phyloP scores from a whole-genome alignment of 495 filamentous ascomycete species.

The Aspergillus biplanus region DNA sequence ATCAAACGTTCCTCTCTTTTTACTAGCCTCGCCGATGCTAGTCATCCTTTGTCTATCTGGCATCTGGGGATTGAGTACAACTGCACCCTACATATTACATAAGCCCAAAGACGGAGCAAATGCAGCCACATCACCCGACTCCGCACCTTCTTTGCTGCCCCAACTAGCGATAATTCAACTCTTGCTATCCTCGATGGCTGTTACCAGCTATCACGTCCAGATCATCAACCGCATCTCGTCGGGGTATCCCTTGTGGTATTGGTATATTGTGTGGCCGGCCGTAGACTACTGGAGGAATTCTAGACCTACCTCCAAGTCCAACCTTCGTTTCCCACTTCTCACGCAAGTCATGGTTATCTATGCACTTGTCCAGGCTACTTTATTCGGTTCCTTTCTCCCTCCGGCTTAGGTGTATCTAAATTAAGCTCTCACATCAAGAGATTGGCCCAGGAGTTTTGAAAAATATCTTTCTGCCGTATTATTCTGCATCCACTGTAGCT shows the following conservation, averaged over 20 bases:
- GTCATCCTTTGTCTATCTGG: constrained; percentile 66
- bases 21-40: constrained; percentile 80
- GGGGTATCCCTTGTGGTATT: constrained; percentile 88
- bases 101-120: constrained; percentile 17
- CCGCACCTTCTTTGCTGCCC: constrained; percentile 54
- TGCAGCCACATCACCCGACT: constrained; percentile 28
- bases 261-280: constrained; percentile 63
- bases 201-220: constrained; percentile 87
- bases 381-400: constrained; percentile 93
- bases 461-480: neutral
- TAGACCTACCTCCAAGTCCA: constrained; percentile 25
- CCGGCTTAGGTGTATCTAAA: constrained; percentile 61
- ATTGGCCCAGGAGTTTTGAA: neutral
- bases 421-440: neutral
- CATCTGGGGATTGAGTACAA: constrained; percentile 47
- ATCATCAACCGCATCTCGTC: constrained; percentile 90
- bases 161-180: constrained; percentile 69
- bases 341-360: constrained; percentile 79
- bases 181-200: constrained; percentile 65
- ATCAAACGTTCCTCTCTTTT: constrained; percentile 84
- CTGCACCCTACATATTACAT: constrained; percentile 15
- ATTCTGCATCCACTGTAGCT: neutral
- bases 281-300: constrained; percentile 25
- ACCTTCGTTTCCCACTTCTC: constrained; percentile 32
- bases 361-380: constrained; percentile 73